phyloP scores from a whole-genome alignment of 371 early-diverging fungal species.

The Lichtheimia corymbifera region DNA sequence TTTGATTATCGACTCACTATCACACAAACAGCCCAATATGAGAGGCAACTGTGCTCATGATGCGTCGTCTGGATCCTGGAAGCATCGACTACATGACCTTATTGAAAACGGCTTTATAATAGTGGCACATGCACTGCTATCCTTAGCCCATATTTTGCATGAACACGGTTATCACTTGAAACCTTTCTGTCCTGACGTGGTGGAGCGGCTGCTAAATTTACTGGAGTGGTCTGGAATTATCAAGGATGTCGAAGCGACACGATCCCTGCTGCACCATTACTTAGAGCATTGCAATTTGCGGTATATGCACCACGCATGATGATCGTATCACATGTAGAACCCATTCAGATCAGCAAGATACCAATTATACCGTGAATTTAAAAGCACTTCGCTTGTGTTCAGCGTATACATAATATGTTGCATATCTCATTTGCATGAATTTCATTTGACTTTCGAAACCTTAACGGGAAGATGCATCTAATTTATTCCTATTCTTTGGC shows the following conservation, averaged over 20 bases:
- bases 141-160: constrained; percentile 7
- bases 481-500: background rate
- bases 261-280: constrained; percentile 8
- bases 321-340: too few species aligned
- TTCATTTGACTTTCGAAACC: too few species aligned
- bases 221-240: constrained; percentile 18
- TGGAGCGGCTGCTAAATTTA: constrained; percentile 3
- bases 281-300: constrained; percentile 12
- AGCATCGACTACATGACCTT: constrained; percentile 6
- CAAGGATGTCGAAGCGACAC: constrained; percentile 11
- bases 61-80: background rate
- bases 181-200: constrained; percentile 4
- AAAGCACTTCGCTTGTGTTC: too few species aligned
- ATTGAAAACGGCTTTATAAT: constrained; percentile 3
- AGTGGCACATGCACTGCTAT: constrained; percentile 10
- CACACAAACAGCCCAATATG: background rate
- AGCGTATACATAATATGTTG: too few species aligned
- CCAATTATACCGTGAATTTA: too few species aligned
- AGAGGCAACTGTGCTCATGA: background rate
- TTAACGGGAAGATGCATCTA: background rate
- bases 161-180: constrained; percentile 11
- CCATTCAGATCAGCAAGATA: too few species aligned
- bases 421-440: too few species aligned
- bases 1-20: background rate
- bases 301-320: constrained; percentile 11